Conservation (phyloP, 352 stramenopile species). For the Phytophthora gonapodyides region DNA sequence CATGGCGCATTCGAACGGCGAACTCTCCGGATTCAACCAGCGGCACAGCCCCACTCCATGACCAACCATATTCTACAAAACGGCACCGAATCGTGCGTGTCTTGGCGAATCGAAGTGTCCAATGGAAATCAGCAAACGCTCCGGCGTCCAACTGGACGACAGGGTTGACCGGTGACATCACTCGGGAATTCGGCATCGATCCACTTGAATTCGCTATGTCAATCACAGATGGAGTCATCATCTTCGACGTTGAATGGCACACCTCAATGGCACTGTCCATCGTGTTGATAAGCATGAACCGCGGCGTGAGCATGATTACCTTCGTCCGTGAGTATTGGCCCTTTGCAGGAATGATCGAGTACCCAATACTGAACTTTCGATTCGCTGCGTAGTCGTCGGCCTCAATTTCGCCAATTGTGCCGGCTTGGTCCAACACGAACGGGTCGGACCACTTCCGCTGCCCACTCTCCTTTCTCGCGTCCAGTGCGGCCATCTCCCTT, state of each 20-base stretch:
- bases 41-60: constrained; percentile 84
- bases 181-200: constrained; percentile 47
- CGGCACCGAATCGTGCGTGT: constrained; percentile 81
- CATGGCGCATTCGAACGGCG: constrained; percentile 82
- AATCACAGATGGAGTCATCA: constrained; percentile 47
- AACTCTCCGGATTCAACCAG: constrained; percentile 80
- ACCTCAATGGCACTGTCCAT: constrained; percentile 72
- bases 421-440: constrained; percentile 74
- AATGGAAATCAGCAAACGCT: constrained; percentile 85
- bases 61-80: constrained; percentile 74
- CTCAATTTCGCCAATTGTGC: constrained; percentile 78
- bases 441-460: constrained; percentile 78
- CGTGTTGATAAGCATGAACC: constrained; percentile 87
- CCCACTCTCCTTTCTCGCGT: constrained; percentile 45
- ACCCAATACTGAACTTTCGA: constrained; percentile 80
- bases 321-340: constrained; percentile 85
- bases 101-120: constrained; percentile 70
- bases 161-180: constrained; percentile 72
- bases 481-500: constrained; percentile 31
- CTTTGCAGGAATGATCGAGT: constrained; percentile 77
- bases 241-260: constrained; percentile 79
- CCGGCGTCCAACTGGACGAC: constrained; percentile 71
- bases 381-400: constrained; percentile 63
- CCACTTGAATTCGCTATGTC: constrained; percentile 44
- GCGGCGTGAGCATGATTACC: constrained; percentile 85